These are phyloP conservation scores for Exophiala viscosa DNA, from an alignment of 2,329 filamentous ascomycete genomes.

Conservation along the genomic window DNA sequence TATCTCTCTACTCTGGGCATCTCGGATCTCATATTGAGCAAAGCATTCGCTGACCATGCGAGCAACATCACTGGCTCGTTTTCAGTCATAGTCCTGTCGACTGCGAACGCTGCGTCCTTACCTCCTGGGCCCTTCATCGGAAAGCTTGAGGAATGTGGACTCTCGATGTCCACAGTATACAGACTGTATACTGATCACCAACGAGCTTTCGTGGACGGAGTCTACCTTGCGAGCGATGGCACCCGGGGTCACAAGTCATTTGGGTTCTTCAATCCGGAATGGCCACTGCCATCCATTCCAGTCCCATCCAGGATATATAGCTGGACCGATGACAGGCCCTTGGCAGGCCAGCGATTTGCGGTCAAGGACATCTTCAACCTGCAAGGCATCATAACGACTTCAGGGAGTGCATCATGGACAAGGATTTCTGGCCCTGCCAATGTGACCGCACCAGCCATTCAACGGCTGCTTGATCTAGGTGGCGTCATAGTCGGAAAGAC, in stretches of 20 bases:
- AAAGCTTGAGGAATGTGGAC: not conserved
- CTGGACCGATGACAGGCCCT: conserved; percentile 7
- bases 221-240: not conserved
- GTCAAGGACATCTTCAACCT: conserved; percentile 23
- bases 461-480: conserved; percentile 20
- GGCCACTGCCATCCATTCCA: conserved; percentile 7
- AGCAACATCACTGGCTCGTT: not conserved
- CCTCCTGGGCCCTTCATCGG: conserved; percentile 5
- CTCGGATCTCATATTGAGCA: not conserved
- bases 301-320: conserved; percentile 28
- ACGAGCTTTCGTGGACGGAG: conserved; percentile 8
- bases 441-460: conserved; percentile 18
- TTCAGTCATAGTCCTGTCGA: not conserved
- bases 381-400: conserved; percentile 16
- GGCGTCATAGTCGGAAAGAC: conserved; percentile 19
- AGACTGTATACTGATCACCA: conserved; percentile 4
- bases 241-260: not conserved
- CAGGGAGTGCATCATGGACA: conserved; percentile 17
- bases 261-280: not conserved
- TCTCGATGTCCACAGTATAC: not conserved
- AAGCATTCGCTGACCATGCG: not conserved
- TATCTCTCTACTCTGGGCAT: not conserved
- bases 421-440: conserved; percentile 6
- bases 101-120: not conserved
- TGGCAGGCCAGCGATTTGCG: conserved; percentile 20